phyloP scores from a whole-genome alignment of 2,329 filamentous ascomycete genomes.

The Penicillium glabrum region DNA sequence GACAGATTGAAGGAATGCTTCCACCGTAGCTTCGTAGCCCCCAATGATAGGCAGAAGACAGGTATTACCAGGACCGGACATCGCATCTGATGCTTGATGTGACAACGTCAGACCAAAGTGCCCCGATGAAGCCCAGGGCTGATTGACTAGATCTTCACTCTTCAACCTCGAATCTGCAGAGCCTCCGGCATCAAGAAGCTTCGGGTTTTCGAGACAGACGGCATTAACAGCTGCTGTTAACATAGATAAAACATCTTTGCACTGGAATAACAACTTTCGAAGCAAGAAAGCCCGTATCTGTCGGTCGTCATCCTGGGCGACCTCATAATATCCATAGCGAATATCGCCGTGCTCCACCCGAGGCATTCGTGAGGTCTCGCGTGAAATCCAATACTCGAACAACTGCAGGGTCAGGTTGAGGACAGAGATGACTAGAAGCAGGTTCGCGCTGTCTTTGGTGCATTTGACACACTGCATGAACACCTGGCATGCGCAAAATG shows the following conservation, averaged over 20 bases:
- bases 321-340: slow-evolving; percentile 34
- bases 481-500: slow-evolving; percentile 29
- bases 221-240: slow-evolving; percentile 21
- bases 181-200: slow-evolving; percentile 11
- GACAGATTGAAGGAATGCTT: slow-evolving; percentile 27
- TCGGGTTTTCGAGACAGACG: slow-evolving; percentile 5
- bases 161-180: slow-evolving; percentile 1
- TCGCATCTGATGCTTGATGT: slow-evolving; percentile 7
- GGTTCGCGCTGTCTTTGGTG: slow-evolving; percentile 29
- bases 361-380: slow-evolving; percentile 16
- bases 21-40: slow-evolving; percentile 30
- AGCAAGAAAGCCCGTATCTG: slow-evolving; percentile 30
- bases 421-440: slow-evolving; percentile 30
- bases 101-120: slow-evolving; percentile 5
- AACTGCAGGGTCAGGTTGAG: slow-evolving; percentile 33
- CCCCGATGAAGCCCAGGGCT: slow-evolving; percentile 7
- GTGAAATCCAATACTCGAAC: slow-evolving; percentile 33
- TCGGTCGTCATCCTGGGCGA: slow-evolving; percentile 27
- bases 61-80: slow-evolving; percentile 10
- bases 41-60: slow-evolving; percentile 29
- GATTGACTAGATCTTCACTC: slow-evolving; percentile 4
- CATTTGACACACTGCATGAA: slow-evolving; percentile 33
- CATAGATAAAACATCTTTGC: slow-evolving; percentile 25
- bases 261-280: slow-evolving; percentile 27
- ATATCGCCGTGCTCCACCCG: slow-evolving; percentile 19